phyloP scores from a whole-genome alignment of 257 asterid species.

The Vinca minor region DNA sequence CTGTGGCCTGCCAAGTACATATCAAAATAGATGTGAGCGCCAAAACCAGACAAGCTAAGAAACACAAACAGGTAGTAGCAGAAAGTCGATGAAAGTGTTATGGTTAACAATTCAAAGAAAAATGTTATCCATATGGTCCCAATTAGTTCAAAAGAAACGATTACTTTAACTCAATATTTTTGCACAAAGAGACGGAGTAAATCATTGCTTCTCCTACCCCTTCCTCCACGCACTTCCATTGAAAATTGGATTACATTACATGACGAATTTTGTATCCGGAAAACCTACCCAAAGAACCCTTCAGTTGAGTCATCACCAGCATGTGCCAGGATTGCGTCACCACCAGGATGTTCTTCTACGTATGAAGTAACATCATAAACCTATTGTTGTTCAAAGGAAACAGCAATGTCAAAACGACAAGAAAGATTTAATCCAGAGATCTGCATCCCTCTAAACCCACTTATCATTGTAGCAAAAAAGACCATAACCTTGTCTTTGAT shows the following conservation, averaged over 20 bases:
- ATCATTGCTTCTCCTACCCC: too few species aligned
- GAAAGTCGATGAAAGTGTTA: background rate
- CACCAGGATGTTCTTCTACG: conserved; percentile 98
- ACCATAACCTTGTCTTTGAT: conserved; percentile 71
- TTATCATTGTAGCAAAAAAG: background rate
- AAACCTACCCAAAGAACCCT: conserved; percentile 71
- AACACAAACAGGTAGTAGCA: conserved; percentile 1
- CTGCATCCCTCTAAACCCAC: background rate
- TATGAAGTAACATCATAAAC: conserved; percentile 89
- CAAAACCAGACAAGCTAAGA: conserved; percentile 5
- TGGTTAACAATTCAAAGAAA: background rate
- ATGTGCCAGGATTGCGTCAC: conserved; percentile 82
- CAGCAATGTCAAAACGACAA: background rate
- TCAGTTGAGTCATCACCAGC: conserved; percentile 93
- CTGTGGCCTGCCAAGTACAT: conserved; percentile 59
- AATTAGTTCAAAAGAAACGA: background rate
- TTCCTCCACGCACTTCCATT: background rate
- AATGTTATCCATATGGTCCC: background rate
- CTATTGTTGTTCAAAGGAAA: conserved; percentile 24
- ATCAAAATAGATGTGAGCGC: conserved; percentile 8
- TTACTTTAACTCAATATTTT: background rate
- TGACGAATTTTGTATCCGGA: background rate
- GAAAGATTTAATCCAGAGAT: background rate
- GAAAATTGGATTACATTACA: background rate
- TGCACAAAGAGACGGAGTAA: background rate